Percentiles rank a stretch among this genome's conserved stretches.
Evolutionary conservation across 2,329 filamentous ascomycete genomes (phyloP).

Genomic region (Hirsutella minnesotensis): DNA sequence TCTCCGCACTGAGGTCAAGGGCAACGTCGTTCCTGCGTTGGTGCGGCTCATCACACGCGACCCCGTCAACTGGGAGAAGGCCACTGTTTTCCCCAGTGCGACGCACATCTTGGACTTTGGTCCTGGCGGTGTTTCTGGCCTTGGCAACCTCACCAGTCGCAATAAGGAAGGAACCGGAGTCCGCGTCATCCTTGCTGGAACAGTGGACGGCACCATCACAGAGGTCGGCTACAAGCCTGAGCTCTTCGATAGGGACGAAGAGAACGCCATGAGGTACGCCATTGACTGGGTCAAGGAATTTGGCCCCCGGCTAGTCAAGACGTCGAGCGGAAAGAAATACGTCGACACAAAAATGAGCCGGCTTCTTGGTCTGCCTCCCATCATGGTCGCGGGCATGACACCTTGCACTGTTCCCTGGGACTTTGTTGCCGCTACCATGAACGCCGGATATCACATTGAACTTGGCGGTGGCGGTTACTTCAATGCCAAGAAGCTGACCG

Average conservation of each 20-base stretch:
- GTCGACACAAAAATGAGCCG: conserved; percentile 96
- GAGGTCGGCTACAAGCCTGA: conserved; percentile 98
- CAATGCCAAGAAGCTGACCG: conserved; percentile 69
- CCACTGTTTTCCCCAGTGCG: conserved; percentile 79
- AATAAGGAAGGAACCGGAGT: conserved; percentile 99
- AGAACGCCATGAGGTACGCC: conserved; percentile 88
- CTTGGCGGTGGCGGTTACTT: conserved; percentile 85
- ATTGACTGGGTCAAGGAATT: conserved; percentile 97
- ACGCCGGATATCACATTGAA: conserved; percentile 89
- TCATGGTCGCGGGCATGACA: conserved; percentile 92
- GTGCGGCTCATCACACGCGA: conserved; percentile 91
- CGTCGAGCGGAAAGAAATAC: conserved; percentile 76
- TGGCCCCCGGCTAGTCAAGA: conserved; percentile 84
- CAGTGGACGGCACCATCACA: conserved; percentile 78
- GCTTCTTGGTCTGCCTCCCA: conserved; percentile 69
- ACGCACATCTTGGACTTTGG: conserved; percentile 96
- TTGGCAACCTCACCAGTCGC: conserved; percentile 90
- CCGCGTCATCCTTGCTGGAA: conserved; percentile 85
- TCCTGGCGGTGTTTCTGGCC: conserved; percentile 89
- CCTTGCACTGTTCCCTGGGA: conserved; percentile 82
- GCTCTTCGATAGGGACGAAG: conserved; percentile 90
- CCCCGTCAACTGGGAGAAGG: conserved; percentile 90
- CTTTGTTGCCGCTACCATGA: conserved; percentile 87
- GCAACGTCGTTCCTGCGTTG: conserved; percentile 75
- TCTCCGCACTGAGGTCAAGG: conserved; percentile 54